Evolutionary conservation across 106 monocot genomes (phyloP).

Genomic region (Dioscorea dumetorum): DNA sequence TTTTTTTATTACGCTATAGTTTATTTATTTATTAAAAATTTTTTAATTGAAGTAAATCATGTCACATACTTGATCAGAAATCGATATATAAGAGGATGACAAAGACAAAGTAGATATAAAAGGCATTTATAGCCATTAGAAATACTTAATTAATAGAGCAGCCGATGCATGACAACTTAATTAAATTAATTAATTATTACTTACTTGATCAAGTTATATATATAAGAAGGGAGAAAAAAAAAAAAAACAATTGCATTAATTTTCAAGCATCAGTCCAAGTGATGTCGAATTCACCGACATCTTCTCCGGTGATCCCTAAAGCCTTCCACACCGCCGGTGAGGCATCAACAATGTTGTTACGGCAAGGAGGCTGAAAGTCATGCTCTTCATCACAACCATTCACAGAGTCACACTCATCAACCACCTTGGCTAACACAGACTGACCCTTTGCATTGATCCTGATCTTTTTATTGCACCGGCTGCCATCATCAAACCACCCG

Average conservation of each 20-base stretch:
- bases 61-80: no score
- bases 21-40: no score
- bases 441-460: neutral
- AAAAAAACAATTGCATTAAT: neutral
- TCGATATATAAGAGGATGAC: no score
- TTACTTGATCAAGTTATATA: neutral
- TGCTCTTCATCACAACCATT: neutral
- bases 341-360: constrained; percentile 1
- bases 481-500: constrained; percentile 11
- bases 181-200: no score
- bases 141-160: no score
- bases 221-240: neutral
- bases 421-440: neutral
- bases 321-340: constrained; percentile 1
- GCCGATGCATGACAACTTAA: no score
- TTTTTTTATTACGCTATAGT: no score
- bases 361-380: constrained; percentile 2
- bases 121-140: no score
- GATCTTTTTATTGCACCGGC: neutral
- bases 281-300: constrained; percentile 2
- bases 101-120: no score
- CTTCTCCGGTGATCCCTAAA: neutral
- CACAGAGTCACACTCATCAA: constrained; percentile 1
- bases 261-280: constrained; percentile 6
- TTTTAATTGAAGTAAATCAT: no score